Base-by-base conservation (phyloP, 2,329 filamentous ascomycete genomes). In the Xylaria sp. region DNA sequence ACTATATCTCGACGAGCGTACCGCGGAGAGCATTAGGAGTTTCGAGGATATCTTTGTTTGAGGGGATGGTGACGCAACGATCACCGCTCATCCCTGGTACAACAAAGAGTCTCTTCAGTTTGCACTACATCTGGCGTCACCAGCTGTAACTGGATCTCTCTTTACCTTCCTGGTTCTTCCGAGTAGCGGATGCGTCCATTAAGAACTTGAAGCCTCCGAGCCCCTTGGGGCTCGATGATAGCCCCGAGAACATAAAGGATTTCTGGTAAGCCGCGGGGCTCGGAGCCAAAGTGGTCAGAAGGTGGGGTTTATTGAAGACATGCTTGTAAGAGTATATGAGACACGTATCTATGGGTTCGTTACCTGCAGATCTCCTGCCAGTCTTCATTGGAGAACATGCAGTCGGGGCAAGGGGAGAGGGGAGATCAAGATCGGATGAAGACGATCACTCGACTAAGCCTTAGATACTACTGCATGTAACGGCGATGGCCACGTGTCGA, bases 401-500 rank as follows among this genome's bases (percentile, higher is more conserved):
- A 18, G 18, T 52, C 15, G 33, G 54, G 33, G 33, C 55, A 48
- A 46, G 36, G 48, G 25, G 10, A 23, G 33, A 10, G 20, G 46
- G 33, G 36, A 28, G 41, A 59, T 31, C 46, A 52, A 65, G 62
- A 66, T 66, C 20, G 25, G 25, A 60, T 54, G 48, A 60, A 23
- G 56, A 28, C 36, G 48, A 48, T 59, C 55, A 60, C 25, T 25
- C 20, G 56, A 49, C 56, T 31, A 33, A 60, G 28, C 28, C 56
- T 57, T 56, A 36, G 23, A 51, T 64, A 49, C 12, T 60, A 59
- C 65, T 46, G 39, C 39, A 67, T 60, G 20, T 48, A 64, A 36
- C 28, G 60, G 54, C 20, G n/a, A 18, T 4, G 23, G 23, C 66
- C 66, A 68, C 66, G 66, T 68, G 66, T 20, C 6, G 52, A 54